These are phyloP conservation scores for Aspergillus costaricaensis DNA, from an alignment of 2,329 filamentous ascomycete species.

Conservation along the genomic window DNA sequence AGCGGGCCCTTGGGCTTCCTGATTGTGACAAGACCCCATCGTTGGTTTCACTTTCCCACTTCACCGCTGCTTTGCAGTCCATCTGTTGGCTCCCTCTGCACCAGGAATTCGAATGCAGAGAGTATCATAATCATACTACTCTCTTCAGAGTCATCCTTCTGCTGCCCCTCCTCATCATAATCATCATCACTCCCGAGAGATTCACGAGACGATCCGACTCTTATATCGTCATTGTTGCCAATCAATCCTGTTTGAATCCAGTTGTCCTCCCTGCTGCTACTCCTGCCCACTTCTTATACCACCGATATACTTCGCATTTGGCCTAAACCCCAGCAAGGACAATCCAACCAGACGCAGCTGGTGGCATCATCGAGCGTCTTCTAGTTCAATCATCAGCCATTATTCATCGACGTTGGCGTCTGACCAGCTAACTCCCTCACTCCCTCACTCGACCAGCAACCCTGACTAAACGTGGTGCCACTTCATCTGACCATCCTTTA, in stretches of 20 bases:
- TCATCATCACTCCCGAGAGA: background rate
- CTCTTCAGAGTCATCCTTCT: too few species aligned
- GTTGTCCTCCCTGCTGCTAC: background rate
- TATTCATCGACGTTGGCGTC: constrained; percentile 6
- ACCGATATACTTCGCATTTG: constrained; percentile 6
- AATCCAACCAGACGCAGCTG: background rate
- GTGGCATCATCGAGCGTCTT: constrained; percentile 23
- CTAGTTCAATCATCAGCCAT: constrained; percentile 10
- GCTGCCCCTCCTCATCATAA: too few species aligned
- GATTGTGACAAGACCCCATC: background rate
- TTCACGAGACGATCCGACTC: constrained; percentile 1
- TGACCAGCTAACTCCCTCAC: background rate
- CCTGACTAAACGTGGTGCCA: constrained; percentile 21
- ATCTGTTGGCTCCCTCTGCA: too few species aligned
- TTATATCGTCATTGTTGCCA: constrained; percentile 3
- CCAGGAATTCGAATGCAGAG: background rate
- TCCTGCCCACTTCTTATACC: background rate
- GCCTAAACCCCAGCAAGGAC: constrained; percentile 5
- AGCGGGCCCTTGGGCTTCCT: constrained; percentile 3
- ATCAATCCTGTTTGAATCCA: background rate
- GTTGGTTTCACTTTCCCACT: constrained; percentile 6
- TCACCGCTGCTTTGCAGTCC: constrained; percentile 18
- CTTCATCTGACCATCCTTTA: constrained; percentile 15
- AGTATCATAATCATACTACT: too few species aligned
- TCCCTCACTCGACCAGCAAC: background rate